Base-by-base conservation (phyloP, 441 rosid species). In the Capsella rubella region DNA sequence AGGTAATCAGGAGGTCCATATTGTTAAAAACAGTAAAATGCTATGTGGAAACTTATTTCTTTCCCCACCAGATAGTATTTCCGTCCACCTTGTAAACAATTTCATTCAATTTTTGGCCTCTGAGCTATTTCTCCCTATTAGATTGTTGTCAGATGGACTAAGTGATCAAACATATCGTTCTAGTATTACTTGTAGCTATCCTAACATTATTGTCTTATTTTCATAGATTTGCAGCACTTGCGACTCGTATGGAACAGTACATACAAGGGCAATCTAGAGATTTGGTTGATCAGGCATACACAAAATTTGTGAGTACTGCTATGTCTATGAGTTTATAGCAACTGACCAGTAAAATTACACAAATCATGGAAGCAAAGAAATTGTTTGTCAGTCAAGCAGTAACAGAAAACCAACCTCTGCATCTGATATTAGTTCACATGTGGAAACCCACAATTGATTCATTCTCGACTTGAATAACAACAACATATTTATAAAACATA, bases 231-330 rank as follows among this genome's bases (percentile, higher is more conserved):
- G 95, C 98, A 68, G 89, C 95, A 71, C 96, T 93, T 65, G 99
- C 99, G 56, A 91, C 98, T 67, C 98, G 98, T 37, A 95, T 95
- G 98, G 99, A 95, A 83, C 99, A 93, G 81, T 96, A 93, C 86
- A 93, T 96, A 76, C 98, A 89, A 74, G 99, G 98, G 35, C 97
- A 96, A 81, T 96, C 99, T 40, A 89, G 98, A 86, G 98, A 93
- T 83, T 82, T 96, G 82, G 98, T 93, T 84, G 99, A 96, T 86
- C 98, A 96, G 78, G 98, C 98, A 39, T 93, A 96, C 78, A 87
- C 89, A 46, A 95, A 95, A 88, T 90, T 96, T 70, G 99, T 96
- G 75, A 87, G 98, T 87, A 40, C 50, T 57, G 47, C 67, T 72
- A 51, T 73, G 57, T 72, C 28, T 37, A 18, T 35, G 27, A 52